phyloP scores from a whole-genome alignment of 768 basidiomycete genomes.

The Pleurotus citrinopileatus region DNA sequence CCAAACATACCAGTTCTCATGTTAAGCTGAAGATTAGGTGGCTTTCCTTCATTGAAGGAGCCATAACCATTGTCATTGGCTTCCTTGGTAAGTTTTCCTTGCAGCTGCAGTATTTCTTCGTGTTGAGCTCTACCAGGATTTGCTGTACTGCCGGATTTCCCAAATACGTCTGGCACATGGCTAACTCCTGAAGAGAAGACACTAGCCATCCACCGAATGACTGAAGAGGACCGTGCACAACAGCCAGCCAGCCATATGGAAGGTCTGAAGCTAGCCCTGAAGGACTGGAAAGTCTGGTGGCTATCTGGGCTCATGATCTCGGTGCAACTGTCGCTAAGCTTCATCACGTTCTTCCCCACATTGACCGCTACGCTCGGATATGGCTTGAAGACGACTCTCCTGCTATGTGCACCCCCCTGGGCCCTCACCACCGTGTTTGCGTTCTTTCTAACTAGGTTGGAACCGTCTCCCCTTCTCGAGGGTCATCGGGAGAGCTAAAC shows the following conservation, averaged over 20 bases:
- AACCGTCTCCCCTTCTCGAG: background rate
- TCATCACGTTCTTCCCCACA: slow-evolving; percentile 64
- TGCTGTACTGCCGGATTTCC: slow-evolving; percentile 36
- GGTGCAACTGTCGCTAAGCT: slow-evolving; percentile 46
- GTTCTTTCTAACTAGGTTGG: slow-evolving; percentile 38
- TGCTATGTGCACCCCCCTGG: slow-evolving; percentile 67
- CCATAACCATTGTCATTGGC: slow-evolving; percentile 3
- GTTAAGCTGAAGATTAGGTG: slow-evolving; percentile 23
- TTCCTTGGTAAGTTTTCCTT: background rate
- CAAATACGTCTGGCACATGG: slow-evolving; percentile 20
- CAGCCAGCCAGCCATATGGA: slow-evolving; percentile 23
- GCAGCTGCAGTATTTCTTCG: background rate
- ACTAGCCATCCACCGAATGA: slow-evolving; percentile 34
- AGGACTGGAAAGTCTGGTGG: slow-evolving; percentile 70
- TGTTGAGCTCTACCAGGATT: slow-evolving; percentile 28
- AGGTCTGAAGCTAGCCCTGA: slow-evolving; percentile 44
- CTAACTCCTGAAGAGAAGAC: slow-evolving; percentile 17
- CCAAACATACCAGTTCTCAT: background rate
- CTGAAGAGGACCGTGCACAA: slow-evolving; percentile 48
- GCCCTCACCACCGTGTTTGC: slow-evolving; percentile 48
- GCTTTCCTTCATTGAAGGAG: slow-evolving; percentile 22
- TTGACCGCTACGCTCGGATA: slow-evolving; percentile 66
- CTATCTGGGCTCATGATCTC: slow-evolving; percentile 47
- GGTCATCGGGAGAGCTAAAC: background rate
- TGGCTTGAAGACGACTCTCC: slow-evolving; percentile 50